Percentiles rank a stretch among this genome's conserved stretches.
Conservation (phyloP, 129 eudicot species). For the Chrysanthemum seticuspe region DNA sequence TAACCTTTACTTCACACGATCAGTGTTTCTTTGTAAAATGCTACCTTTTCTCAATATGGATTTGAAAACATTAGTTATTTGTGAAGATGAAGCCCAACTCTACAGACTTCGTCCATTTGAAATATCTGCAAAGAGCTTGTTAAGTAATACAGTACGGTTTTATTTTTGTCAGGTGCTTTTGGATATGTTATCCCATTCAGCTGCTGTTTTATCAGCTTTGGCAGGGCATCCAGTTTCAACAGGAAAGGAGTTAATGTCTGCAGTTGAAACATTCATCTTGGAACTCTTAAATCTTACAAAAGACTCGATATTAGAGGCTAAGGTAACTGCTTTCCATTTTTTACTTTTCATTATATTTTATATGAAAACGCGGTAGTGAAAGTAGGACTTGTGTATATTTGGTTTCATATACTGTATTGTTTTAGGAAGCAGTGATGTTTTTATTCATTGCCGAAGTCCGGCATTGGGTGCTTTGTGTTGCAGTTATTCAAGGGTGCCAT, state of each 20-base stretch:
- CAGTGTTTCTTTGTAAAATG: background rate
- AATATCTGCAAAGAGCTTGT: no score
- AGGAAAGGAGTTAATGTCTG: conserved; percentile 43
- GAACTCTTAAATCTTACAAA: conserved; percentile 68
- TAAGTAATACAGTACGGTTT: no score
- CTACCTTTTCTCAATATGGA: conserved; percentile 1
- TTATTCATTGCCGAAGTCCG: background rate
- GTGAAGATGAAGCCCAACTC: conserved; percentile 1
- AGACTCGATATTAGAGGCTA: conserved; percentile 58
- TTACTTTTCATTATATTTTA: conserved; percentile 10
- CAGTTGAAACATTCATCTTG: conserved; percentile 44
- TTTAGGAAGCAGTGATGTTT: conserved; percentile 21
- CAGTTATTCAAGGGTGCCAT: no score
- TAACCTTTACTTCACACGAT: background rate
- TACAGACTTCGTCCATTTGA: background rate
- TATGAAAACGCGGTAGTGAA: conserved; percentile 10
- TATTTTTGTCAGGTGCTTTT: conserved; percentile 59
- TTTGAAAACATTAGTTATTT: background rate
- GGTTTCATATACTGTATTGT: background rate
- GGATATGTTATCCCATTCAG: conserved; percentile 25
- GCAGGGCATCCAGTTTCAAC: conserved; percentile 51
- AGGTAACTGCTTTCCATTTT: conserved; percentile 41
- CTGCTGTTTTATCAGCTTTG: conserved; percentile 55
- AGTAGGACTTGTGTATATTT: conserved; percentile 9
- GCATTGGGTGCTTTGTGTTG: no score